Conservation (phyloP, 1,284 basidiomycete species). For the Tylopilus sp. region DNA sequence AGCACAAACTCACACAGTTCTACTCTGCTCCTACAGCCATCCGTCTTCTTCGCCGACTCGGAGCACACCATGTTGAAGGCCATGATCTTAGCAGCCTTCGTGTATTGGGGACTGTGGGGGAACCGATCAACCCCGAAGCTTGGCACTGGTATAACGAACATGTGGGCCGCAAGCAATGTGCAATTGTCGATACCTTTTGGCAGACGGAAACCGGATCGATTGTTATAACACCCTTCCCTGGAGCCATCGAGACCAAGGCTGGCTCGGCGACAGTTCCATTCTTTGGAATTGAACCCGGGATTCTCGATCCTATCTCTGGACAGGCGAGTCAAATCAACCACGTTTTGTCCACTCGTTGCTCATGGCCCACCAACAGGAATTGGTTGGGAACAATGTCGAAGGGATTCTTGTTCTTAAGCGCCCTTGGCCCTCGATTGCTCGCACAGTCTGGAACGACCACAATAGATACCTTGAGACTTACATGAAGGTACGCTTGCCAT, state of each 20-base stretch:
- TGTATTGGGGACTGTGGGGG: constrained; percentile 90
- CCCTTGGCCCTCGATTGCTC: constrained; percentile 97
- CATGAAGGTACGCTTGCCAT: constrained; percentile 56
- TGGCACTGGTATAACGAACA: constrained; percentile 99
- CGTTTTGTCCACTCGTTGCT: background rate
- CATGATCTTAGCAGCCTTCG: constrained; percentile 85
- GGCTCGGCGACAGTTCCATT: constrained; percentile 96
- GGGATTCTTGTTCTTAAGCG: constrained; percentile 85
- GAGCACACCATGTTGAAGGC: constrained; percentile 81
- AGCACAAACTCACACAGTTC: constrained; percentile 92
- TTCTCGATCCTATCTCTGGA: constrained; percentile 83
- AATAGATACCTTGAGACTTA: constrained; percentile 91
- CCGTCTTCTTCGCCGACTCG: constrained; percentile 85
- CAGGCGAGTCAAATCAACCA: constrained; percentile 34
- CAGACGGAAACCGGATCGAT: constrained; percentile 99
- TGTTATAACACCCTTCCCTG: constrained; percentile 92
- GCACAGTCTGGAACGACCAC: constrained; percentile 92
- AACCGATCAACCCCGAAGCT: constrained; percentile 99
- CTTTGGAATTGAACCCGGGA: constrained; percentile 90
- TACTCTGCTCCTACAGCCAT: constrained; percentile 94
- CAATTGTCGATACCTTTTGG: constrained; percentile 96
- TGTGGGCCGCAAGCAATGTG: constrained; percentile 86
- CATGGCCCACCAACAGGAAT: constrained; percentile 41
- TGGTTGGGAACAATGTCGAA: constrained; percentile 83
- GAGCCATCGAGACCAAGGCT: constrained; percentile 93